phyloP scores from a whole-genome alignment of 192 early-diverging fungal species.

The Coemansia sp. region DNA sequence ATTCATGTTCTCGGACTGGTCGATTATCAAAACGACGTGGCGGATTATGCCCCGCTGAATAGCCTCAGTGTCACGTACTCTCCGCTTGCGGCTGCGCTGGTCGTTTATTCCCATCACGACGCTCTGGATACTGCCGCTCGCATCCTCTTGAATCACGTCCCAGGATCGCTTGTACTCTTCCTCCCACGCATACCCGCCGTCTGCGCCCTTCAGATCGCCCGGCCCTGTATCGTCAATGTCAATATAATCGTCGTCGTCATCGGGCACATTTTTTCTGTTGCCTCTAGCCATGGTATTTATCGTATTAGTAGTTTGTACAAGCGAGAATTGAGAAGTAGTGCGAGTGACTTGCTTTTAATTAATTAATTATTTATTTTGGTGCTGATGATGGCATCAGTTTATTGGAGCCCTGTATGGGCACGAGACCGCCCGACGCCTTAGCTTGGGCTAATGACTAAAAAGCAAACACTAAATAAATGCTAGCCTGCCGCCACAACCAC shows the following conservation, averaged over 20 bases:
- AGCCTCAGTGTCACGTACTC: conserved; percentile 68
- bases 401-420: too few species aligned
- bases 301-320: too few species aligned
- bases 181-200: conserved; percentile 88
- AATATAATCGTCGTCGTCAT: conserved; percentile 46
- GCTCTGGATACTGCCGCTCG: conserved; percentile 78
- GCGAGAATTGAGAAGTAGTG: too few species aligned
- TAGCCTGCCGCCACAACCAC: too few species aligned
- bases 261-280: conserved; percentile 13
- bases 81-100: conserved; percentile 62
- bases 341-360: too few species aligned
- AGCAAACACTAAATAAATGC: too few species aligned
- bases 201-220: conserved; percentile 47
- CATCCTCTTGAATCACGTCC: conserved; percentile 92
- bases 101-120: conserved; percentile 74
- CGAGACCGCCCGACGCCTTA: too few species aligned
- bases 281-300: conserved; percentile 19
- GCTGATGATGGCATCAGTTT: too few species aligned
- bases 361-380: too few species aligned
- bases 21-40: conserved; percentile 81
- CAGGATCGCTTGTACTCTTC: conserved; percentile 96
- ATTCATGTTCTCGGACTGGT: conserved; percentile 83
- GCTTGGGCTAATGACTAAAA: too few species aligned
- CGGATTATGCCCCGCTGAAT: conserved; percentile 85
- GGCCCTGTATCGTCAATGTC: conserved; percentile 53